Evolutionary conservation across 345 rosid genomes (phyloP).

Genomic region (Arabis alpina): DNA sequence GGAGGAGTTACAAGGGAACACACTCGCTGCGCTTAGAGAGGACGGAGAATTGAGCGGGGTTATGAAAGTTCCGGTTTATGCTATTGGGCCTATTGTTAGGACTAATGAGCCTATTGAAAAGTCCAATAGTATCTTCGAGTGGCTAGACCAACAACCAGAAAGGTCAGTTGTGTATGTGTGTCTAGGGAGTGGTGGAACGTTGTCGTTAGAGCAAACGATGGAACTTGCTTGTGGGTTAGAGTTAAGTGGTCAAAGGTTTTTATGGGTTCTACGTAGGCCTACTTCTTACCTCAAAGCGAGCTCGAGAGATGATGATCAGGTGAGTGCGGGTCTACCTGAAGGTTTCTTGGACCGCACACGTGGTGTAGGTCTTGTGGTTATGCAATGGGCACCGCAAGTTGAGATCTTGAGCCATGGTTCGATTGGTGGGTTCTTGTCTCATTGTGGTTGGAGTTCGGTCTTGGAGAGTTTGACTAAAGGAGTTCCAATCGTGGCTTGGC

Average conservation of each 20-base stretch:
- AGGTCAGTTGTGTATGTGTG: conserved; percentile 66
- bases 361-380: conserved; percentile 48
- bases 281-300: conserved; percentile 34
- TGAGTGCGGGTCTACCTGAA: conserved; percentile 48
- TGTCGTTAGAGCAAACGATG: conserved; percentile 51
- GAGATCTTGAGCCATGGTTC: conserved; percentile 62
- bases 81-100: conserved; percentile 56
- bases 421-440: conserved; percentile 70
- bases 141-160: conserved; percentile 57
- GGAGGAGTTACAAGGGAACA: conserved; percentile 56
- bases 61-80: conserved; percentile 46
- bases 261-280: conserved; percentile 49
- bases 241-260: conserved; percentile 50
- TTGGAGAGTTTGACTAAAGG: conserved; percentile 66
- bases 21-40: conserved; percentile 48
- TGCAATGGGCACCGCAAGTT: conserved; percentile 67
- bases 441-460: conserved; percentile 74
- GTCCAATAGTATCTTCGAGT: conserved; percentile 28
- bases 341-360: conserved; percentile 57
- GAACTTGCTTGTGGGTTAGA: conserved; percentile 77
- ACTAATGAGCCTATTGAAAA: not conserved
- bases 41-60: conserved; percentile 26
- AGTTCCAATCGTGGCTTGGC: conserved; percentile 73
- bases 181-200: conserved; percentile 74
- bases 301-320: not conserved